A percentile compares a stretch with the other conserved stretches of the same genome.
Evolutionary conservation across 768 basidiomycete genomes (phyloP).

Genomic region (Podaxis sp.): DNA sequence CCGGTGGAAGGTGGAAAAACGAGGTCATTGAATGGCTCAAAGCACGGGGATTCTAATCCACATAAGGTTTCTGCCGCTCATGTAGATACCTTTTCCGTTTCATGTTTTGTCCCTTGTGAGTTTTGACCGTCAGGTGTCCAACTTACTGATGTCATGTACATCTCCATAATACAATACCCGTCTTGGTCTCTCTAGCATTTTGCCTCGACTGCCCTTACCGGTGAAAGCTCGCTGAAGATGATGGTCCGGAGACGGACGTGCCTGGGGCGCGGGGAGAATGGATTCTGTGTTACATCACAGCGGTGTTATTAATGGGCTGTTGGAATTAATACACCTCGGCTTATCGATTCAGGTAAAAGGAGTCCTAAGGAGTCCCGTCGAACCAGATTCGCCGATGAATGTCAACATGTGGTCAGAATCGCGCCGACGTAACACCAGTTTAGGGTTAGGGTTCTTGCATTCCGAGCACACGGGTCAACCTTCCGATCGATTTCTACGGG

Average conservation of each 20-base stretch:
- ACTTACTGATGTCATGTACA: neutral
- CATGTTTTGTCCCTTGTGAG: neutral
- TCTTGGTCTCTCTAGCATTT: neutral
- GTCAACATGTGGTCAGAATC: neutral
- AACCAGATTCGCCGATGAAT: neutral
- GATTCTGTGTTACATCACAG: neutral
- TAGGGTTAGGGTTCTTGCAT: slow-evolving; percentile 31
- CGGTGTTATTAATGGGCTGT: neutral
- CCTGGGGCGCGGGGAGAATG: neutral
- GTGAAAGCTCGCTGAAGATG: neutral
- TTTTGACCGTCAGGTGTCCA: neutral
- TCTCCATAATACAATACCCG: neutral
- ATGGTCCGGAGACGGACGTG: neutral
- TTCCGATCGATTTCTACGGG: slow-evolving; percentile 21
- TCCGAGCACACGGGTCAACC: slow-evolving; percentile 16
- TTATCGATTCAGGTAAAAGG: neutral
- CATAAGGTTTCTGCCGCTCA: neutral
- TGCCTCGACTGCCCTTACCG: neutral
- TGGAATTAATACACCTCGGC: neutral
- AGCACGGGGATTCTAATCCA: slow-evolving; percentile 57
- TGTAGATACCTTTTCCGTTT: slow-evolving; percentile 2
- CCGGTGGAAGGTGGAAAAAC: slow-evolving; percentile 64
- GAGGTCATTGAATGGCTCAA: slow-evolving; percentile 63
- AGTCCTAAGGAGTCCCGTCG: neutral
- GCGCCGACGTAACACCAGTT: slow-evolving; percentile 16